These are phyloP conservation scores for Colletotrichum liaoningense DNA, from an alignment of 2,329 filamentous ascomycete genomes.

Conservation along the genomic window DNA sequence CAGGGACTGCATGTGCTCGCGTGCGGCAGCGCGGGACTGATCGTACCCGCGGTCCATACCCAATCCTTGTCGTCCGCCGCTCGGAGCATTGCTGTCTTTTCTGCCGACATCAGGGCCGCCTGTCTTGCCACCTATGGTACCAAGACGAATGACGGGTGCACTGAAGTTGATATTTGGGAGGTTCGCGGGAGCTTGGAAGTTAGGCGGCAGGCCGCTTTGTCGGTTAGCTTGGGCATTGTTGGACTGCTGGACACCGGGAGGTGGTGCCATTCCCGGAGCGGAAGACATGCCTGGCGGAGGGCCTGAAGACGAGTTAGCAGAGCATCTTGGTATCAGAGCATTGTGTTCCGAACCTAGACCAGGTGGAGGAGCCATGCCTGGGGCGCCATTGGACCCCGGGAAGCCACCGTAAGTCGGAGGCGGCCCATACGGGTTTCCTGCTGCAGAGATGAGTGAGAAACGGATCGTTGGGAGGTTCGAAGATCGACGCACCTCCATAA, in stretches of 20 bases:
- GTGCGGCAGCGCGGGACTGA: slow-evolving; percentile 72
- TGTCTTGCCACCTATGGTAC: slow-evolving; percentile 79
- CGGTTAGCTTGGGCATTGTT: slow-evolving; percentile 81
- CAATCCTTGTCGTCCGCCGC: slow-evolving; percentile 57
- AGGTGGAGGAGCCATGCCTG: slow-evolving; percentile 81
- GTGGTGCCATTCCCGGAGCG: slow-evolving; percentile 82
- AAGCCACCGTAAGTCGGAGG: slow-evolving; percentile 81
- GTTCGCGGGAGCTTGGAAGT: slow-evolving; percentile 89
- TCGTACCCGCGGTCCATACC: slow-evolving; percentile 76
- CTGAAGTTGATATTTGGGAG: slow-evolving; percentile 99
- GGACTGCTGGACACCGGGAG: slow-evolving; percentile 81
- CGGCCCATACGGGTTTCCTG: slow-evolving; percentile 73
- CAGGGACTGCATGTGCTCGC: slow-evolving; percentile 77
- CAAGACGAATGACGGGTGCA: slow-evolving; percentile 93
- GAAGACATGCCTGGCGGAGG: slow-evolving; percentile 84
- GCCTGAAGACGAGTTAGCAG: slow-evolving; percentile 57
- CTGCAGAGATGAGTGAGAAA: slow-evolving; percentile 35
- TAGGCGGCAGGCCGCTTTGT: slow-evolving; percentile 82
- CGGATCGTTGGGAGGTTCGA: neutral
- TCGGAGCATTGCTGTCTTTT: slow-evolving; percentile 53
- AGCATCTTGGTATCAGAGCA: slow-evolving; percentile 3
- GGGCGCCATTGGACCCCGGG: slow-evolving; percentile 68
- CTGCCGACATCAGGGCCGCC: slow-evolving; percentile 53
- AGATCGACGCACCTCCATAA: slow-evolving; percentile 60
- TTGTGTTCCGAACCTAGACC: slow-evolving; percentile 75